A percentile compares a stretch with the other conserved stretches of the same genome.
phyloP scores from a whole-genome alignment of 768 basidiomycete genomes.

The Leucocoprinus leucothites region DNA sequence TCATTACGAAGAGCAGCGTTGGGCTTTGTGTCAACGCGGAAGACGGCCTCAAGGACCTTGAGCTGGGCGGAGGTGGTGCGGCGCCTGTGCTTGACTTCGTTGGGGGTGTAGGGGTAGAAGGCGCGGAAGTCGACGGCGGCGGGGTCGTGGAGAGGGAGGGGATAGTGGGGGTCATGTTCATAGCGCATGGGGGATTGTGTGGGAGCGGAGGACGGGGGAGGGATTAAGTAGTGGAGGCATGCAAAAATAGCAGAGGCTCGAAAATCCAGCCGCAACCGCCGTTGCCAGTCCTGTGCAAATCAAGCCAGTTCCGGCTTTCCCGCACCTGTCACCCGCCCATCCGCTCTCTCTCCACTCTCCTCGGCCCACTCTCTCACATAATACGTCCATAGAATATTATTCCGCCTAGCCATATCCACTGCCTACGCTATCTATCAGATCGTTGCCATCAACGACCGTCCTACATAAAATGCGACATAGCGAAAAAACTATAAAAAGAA shows the following conservation, averaged over 20 bases:
- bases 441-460: constrained; percentile 11
- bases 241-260: constrained; percentile 21
- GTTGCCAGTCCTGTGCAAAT: constrained; percentile 1
- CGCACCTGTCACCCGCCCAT: constrained; percentile 17
- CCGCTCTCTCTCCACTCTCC: no score
- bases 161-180: constrained; percentile 34
- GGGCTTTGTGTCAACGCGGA: constrained; percentile 88
- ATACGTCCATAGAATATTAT: background rate
- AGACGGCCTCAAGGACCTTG: constrained; percentile 84
- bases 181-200: constrained; percentile 25
- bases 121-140: constrained; percentile 74
- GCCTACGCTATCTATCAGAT: constrained; percentile 11
- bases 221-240: constrained; percentile 25
- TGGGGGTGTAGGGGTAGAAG: constrained; percentile 86
- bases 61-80: constrained; percentile 88
- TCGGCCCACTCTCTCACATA: constrained; percentile 1
- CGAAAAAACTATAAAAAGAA: constrained; percentile 9
- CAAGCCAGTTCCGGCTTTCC: constrained; percentile 17
- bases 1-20: constrained; percentile 76
- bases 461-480: constrained; percentile 12
- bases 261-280: constrained; percentile 6
- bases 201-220: constrained; percentile 25
- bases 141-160: constrained; percentile 55
- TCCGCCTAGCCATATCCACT: background rate
- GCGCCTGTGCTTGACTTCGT: constrained; percentile 93